Evolutionary conservation across 1,284 basidiomycete species (phyloP).

Genomic region (Coniferiporia sulphurascens): DNA sequence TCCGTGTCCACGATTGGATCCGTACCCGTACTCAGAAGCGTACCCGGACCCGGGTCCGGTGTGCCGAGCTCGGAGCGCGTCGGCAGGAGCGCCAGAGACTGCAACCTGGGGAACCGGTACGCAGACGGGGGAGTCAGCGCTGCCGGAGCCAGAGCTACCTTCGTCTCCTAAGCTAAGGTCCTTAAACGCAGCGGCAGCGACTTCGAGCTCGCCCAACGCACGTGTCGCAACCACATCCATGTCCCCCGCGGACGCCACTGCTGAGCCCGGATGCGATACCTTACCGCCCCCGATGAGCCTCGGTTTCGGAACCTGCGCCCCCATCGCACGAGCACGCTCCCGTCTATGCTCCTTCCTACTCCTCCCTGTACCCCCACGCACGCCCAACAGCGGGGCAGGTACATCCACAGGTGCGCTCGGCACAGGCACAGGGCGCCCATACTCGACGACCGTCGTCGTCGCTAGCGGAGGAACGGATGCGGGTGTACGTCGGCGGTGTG

Average conservation of each 20-base stretch:
- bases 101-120: too few species aligned
- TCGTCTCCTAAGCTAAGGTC: too few species aligned
- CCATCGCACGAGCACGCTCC: neutral
- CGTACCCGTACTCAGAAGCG: neutral
- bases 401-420: conserved; percentile 7
- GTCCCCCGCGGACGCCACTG: neutral
- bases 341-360: conserved; percentile 1
- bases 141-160: too few species aligned
- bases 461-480: neutral
- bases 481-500: conserved; percentile 42
- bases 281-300: neutral
- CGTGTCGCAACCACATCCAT: neutral
- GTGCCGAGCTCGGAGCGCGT: too few species aligned
- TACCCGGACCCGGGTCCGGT: neutral
- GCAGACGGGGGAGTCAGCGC: too few species aligned
- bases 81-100: too few species aligned
- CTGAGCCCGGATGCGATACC: neutral
- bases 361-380: neutral
- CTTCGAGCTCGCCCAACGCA: too few species aligned
- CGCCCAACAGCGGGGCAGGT: neutral
- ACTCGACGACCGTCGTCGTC: neutral
- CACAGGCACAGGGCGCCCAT: neutral
- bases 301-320: neutral
- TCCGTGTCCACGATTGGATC: neutral
- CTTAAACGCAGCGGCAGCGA: too few species aligned